These are phyloP conservation scores for Tetrahymena malaccensis DNA, from an alignment of 73 alveolate genomes.

Conservation along the genomic window DNA sequence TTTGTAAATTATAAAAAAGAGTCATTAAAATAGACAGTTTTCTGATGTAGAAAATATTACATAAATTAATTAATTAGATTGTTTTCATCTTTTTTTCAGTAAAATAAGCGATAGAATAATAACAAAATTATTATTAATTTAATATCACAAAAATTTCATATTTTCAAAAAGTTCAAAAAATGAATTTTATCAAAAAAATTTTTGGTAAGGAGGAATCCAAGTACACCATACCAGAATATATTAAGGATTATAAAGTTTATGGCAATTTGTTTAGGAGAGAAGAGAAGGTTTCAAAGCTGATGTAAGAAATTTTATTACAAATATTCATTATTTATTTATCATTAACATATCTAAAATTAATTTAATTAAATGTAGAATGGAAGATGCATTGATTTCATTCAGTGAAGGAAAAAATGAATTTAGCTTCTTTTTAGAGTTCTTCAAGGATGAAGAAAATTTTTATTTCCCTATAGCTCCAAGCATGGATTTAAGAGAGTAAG, in stretches of 20 bases:
- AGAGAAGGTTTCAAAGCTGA: neutral
- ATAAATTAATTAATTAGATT: neutral
- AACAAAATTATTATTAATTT: neutral
- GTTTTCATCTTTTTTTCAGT: neutral
- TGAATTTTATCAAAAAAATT: neutral
- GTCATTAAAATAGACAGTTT: neutral
- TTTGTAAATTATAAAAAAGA: too few relatives aligned
- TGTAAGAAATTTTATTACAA: neutral
- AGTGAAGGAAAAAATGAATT: neutral
- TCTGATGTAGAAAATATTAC: neutral
- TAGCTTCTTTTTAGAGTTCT: neutral
- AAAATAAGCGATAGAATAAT: neutral
- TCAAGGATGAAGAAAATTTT: neutral
- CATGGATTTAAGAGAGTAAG: neutral
- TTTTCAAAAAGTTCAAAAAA: neutral
- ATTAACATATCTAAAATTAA: neutral
- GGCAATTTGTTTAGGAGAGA: neutral
- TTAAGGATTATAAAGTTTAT: neutral
- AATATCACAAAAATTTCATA: neutral
- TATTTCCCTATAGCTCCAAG: neutral
- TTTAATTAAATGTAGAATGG: neutral
- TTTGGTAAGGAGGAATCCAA: neutral
- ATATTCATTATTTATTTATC: neutral
- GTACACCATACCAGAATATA: neutral
- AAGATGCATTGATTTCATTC: neutral